Evolutionary conservation across 2,329 filamentous ascomycete species (phyloP).

Genomic region (Phoma herbarum): DNA sequence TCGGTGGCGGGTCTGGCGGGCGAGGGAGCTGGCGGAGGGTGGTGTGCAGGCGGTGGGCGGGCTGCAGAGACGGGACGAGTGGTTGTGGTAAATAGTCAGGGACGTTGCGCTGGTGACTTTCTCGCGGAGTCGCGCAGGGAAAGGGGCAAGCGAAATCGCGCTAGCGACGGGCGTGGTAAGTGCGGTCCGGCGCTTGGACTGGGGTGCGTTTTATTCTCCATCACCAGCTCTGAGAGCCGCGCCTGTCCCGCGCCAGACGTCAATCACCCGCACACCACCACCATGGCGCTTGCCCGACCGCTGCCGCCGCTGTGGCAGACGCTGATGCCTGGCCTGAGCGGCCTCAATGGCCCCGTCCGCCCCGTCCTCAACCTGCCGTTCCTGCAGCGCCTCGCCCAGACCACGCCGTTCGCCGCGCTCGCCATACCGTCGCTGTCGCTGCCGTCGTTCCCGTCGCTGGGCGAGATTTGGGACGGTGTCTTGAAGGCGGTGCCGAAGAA

Average conservation of each 20-base stretch:
- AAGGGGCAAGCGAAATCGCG: slow-evolving; percentile 53
- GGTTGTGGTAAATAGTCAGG: slow-evolving; percentile 42
- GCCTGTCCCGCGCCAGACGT: slow-evolving; percentile 17
- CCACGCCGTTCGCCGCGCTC: slow-evolving; percentile 65
- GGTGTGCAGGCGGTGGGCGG: slow-evolving; percentile 25
- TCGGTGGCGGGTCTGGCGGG: slow-evolving; percentile 28
- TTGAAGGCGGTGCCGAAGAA: slow-evolving; percentile 96
- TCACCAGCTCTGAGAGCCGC: slow-evolving; percentile 34
- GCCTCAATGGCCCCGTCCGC: slow-evolving; percentile 53
- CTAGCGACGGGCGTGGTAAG: slow-evolving; percentile 40
- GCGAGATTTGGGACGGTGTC: slow-evolving; percentile 92
- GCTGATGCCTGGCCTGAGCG: slow-evolving; percentile 63
- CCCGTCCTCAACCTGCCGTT: slow-evolving; percentile 52
- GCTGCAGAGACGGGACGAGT: slow-evolving; percentile 23
- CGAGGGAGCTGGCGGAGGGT: slow-evolving; percentile 23
- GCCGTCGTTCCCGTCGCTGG: slow-evolving; percentile 57
- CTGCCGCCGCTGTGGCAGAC: slow-evolving; percentile 56
- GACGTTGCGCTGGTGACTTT: slow-evolving; percentile 50
- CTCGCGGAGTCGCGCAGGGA: slow-evolving; percentile 49
- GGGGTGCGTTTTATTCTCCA: slow-evolving; percentile 42
- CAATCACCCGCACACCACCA: slow-evolving; percentile 18
- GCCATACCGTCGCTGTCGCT: slow-evolving; percentile 61
- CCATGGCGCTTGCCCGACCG: slow-evolving; percentile 53
- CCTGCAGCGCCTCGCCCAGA: slow-evolving; percentile 58
- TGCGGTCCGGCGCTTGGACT: slow-evolving; percentile 36